A percentile compares a stretch with the other conserved stretches of the same genome.
These are phyloP conservation scores for Pseudonitzschia multiseries DNA, from an alignment of 108 stramenopile species.

Conservation along the genomic window DNA sequence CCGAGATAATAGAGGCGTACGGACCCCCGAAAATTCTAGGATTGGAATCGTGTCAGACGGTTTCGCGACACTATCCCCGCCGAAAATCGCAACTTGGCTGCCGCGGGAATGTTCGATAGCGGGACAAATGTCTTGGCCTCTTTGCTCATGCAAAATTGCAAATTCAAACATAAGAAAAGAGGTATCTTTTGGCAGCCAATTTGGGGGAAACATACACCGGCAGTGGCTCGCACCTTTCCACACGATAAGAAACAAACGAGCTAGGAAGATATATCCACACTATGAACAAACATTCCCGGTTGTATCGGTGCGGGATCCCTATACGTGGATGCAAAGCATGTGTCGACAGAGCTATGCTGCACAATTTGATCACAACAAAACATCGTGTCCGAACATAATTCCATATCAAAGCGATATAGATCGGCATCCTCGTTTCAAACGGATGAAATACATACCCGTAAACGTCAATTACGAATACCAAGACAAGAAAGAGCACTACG, in stretches of 20 bases:
- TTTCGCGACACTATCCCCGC: constrained; percentile 39
- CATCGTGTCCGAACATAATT: constrained; percentile 62
- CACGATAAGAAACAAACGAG: not conserved
- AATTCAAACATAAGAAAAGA: not conserved
- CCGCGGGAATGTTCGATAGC: constrained; percentile 75
- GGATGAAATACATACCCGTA: constrained; percentile 29
- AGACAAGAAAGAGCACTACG: constrained; percentile 16
- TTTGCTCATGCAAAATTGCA: not conserved
- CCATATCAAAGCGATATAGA: constrained; percentile 35
- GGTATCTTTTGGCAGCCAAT: constrained; percentile 37
- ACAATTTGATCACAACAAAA: constrained; percentile 35
- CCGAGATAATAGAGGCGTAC: constrained; percentile 55
- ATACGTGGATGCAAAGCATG: constrained; percentile 75
- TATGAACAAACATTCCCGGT: constrained; percentile 38
- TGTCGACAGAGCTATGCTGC: constrained; percentile 57
- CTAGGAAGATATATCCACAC: not conserved
- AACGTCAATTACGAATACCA: constrained; percentile 8
- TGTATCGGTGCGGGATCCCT: constrained; percentile 69
- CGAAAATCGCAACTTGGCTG: not conserved
- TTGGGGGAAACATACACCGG: constrained; percentile 80
- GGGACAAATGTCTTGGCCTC: constrained; percentile 14
- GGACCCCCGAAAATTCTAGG: constrained; percentile 57
- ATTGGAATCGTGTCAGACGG: constrained; percentile 50
- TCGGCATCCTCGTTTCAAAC: constrained; percentile 24
- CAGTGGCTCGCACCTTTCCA: constrained; percentile 27